Evolutionary conservation across 1,284 basidiomycete genomes (phyloP), one percentile per base, ranked within the genome.

Genomic region (Inonotus hispidus): DNA sequence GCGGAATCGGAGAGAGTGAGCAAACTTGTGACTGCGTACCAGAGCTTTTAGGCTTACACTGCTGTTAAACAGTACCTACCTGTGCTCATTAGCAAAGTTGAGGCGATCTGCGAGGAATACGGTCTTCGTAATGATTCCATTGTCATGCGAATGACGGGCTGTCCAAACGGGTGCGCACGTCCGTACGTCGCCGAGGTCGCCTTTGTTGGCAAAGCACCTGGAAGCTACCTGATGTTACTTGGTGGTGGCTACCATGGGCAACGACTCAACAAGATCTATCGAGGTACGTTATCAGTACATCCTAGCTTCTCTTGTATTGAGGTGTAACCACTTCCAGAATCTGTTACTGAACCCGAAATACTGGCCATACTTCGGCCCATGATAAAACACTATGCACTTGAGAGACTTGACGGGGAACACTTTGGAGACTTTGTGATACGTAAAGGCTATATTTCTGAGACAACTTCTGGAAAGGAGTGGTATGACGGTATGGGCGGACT

Each of bases 61-160:
- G 55, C 46, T 19, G 41, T 39, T 61, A 49, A 52, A 60, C 65
- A 92, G 85, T 98, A 98, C 74, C 80, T 99, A n/a, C 97, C 97
- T 8, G 69, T 96, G 25, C 85, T 99, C 52, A 82, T 98, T 65
- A 92, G 93, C 77, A 98, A 98, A 77, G 88, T 99, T 27, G 97
- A 99, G 78, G 86, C 87, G 74, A 90, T 98, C 35, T 93, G 93
- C 71, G 95, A 98, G 72, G 90, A 94, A 71, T 90, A 88, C 67
- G 96, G 96, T 27, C 79, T 99, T 52, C 83, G 93, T 58, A 90
- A 95, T 71, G 95, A 98, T 73, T 89, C 92, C 1, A 95, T 98
- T 66, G 87, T 97, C 61, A 97, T 98, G 93, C 86, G 96, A 62
- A 98, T 98, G 96, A 95, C 93, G 16, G 93, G 94, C 45, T 96